Base-by-base conservation (phyloP, 495 filamentous ascomycete species). In the Talaromyces nanjingensis region DNA sequence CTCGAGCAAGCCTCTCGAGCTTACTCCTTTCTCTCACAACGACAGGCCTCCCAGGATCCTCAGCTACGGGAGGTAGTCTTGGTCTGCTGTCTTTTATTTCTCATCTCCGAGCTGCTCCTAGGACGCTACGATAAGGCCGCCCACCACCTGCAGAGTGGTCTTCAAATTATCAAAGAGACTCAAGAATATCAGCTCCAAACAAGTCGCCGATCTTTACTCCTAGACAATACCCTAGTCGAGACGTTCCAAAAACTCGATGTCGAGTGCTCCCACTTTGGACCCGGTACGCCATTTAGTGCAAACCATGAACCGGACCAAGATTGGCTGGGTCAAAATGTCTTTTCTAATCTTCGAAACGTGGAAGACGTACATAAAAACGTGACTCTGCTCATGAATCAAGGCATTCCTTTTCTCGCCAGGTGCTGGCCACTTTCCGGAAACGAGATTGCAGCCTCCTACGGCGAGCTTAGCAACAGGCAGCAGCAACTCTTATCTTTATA, bases 21-120 rank as follows among this genome's bases (percentile, higher is more conserved):
- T 1, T 69, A 59, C 63, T 3, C 56, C 2, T 29, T 63, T 12
- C 66, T 69, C 18, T 39, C 11, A 7, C 42, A 59, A 16, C 70
- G 70, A 16, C 63, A 63, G 22, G 22, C 37, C 33, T 67, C 70
- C 16, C 47, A 68, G 11, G 70, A 69, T 54, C 70, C 70, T n/a
- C 60, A 66, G 34, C 42, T 64, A 3, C 60, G 61, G 0, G 52
- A 65, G 27, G 53, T 69, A 16, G 58, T 66, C 16, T 56, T 71
- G 8, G 11, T 68, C n/a, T 69, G 67, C 59, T 71, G 70, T 37
- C 39, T 71, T 57, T 58, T 71, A 20, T 71, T 68, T 63, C 63
- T 67, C 29, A 12, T 69, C 2, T 59, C 60, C 14, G 65, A 71
- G 14, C 33, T 71, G 34, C 12, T 69, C 9, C 63, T 65, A 6